phyloP scores from a whole-genome alignment of 2,329 filamentous ascomycete species.

The Colletotrichum echinochloae region DNA sequence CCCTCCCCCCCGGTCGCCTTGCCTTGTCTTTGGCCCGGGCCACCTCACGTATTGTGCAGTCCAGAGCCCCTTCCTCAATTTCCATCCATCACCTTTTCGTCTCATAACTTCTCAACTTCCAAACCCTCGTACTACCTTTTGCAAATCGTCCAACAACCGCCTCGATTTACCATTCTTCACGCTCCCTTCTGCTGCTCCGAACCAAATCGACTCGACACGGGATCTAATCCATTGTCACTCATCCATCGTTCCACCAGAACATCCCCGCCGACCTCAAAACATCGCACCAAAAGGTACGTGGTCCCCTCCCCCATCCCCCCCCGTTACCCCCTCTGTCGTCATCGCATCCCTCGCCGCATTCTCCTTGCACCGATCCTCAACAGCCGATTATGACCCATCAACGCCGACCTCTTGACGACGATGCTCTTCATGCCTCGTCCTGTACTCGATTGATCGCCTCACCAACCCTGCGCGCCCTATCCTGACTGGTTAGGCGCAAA shows the following conservation, averaged over 20 bases:
- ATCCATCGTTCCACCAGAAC: constrained; percentile 37
- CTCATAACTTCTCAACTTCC: constrained; percentile 48
- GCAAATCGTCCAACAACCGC: constrained; percentile 45
- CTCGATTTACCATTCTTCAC: constrained; percentile 36
- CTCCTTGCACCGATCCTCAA: constrained; percentile 36
- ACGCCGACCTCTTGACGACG: constrained; percentile 23
- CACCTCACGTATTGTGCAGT: constrained; percentile 42
- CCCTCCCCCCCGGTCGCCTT: constrained; percentile 34
- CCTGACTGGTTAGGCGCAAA: constrained; percentile 38
- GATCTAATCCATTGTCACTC: constrained; percentile 26
- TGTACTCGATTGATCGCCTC: constrained; percentile 31
- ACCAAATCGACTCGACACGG: constrained; percentile 28
- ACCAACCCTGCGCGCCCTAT: constrained; percentile 34
- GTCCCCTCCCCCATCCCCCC: constrained; percentile 42
- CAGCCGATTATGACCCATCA: constrained; percentile 23
- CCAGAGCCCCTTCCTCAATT: constrained; percentile 49
- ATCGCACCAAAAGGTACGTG: constrained; percentile 43
- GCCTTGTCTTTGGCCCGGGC: constrained; percentile 37
- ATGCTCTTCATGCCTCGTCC: constrained; percentile 15
- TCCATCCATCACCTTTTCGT: constrained; percentile 49
- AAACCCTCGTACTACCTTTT: constrained; percentile 44
- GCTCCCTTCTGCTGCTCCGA: constrained; percentile 40
- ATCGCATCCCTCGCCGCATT: constrained; percentile 49
- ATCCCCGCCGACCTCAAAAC: constrained; percentile 39
- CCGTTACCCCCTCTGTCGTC: constrained; percentile 55